These are phyloP conservation scores for Pseudozyma hubeiensis DNA, from an alignment of 1,284 basidiomycete genomes.

Conservation along the genomic window DNA sequence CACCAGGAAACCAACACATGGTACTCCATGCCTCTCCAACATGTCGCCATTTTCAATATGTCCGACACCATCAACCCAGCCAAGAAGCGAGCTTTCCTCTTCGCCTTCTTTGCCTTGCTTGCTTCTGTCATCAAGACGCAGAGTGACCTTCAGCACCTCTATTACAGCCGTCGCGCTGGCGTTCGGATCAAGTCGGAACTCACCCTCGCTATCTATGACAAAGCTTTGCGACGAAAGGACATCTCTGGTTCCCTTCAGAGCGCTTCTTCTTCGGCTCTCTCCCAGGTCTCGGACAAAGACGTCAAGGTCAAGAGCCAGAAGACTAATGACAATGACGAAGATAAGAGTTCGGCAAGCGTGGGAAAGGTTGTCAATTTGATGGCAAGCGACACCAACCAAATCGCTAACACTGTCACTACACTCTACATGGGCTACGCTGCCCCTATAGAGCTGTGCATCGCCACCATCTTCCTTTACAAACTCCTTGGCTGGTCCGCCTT, in stretches of 20 bases:
- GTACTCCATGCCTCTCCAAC: conserved; percentile 2
- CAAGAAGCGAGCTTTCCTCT: conserved; percentile 45
- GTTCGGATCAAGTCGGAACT: conserved; percentile 79
- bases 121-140: conserved; percentile 44
- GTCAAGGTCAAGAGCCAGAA: conserved; percentile 1
- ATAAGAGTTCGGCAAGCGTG: conserved; percentile 33
- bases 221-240: conserved; percentile 85
- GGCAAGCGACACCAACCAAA: conserved; percentile 33
- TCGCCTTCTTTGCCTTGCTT: conserved; percentile 40
- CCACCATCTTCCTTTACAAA: conserved; percentile 47
- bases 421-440: conserved; percentile 40
- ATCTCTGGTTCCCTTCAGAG: conserved; percentile 78
- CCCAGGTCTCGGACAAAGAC: conserved; percentile 65
- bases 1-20: background rate
- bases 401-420: conserved; percentile 13
- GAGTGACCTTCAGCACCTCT: conserved; percentile 80
- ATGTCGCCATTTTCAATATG: background rate
- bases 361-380: conserved; percentile 50
- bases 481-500: conserved; percentile 56
- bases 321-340: conserved; percentile 16
- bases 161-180: conserved; percentile 76
- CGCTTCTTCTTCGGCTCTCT: conserved; percentile 70
- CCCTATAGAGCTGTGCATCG: conserved; percentile 48
- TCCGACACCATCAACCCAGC: conserved; percentile 10
- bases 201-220: conserved; percentile 87